phyloP scores from a whole-genome alignment of 768 basidiomycete genomes.

The Tremella fuciformis region DNA sequence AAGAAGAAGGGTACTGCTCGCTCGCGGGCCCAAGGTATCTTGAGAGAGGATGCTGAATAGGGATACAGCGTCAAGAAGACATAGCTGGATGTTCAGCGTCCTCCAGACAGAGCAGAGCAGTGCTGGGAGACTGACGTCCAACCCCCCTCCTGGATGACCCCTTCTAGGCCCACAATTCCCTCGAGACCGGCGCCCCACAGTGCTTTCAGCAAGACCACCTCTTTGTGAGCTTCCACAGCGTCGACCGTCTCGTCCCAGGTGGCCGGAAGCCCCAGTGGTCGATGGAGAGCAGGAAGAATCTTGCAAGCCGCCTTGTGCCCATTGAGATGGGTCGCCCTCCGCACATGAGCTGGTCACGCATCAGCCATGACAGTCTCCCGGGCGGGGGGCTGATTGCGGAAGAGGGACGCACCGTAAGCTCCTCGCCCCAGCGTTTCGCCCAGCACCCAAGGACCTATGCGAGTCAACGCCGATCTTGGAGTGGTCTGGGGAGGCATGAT shows the following conservation, averaged over 20 bases:
- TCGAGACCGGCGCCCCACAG: slow-evolving; percentile 35
- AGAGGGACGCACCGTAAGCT: slow-evolving; percentile 43
- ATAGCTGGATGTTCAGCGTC: slow-evolving; percentile 28
- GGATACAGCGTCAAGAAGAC: slow-evolving; percentile 41
- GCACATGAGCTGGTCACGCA: slow-evolving; percentile 36
- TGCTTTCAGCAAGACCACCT: slow-evolving; percentile 45
- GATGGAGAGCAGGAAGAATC: slow-evolving; percentile 48
- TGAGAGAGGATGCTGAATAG: slow-evolving; percentile 20
- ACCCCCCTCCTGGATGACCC: slow-evolving; percentile 42
- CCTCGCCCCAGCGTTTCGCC: slow-evolving; percentile 45
- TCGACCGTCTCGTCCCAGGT: slow-evolving; percentile 43
- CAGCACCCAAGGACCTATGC: slow-evolving; percentile 44
- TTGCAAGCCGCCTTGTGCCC: slow-evolving; percentile 48
- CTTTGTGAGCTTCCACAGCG: slow-evolving; percentile 49
- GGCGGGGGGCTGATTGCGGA: background rate
- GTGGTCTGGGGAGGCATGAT: slow-evolving; percentile 23
- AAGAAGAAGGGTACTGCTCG: slow-evolving; percentile 43
- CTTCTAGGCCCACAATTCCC: slow-evolving; percentile 47
- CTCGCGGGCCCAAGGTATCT: slow-evolving; percentile 14
- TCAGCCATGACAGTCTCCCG: background rate
- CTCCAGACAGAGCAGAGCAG: background rate
- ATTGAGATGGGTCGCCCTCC: slow-evolving; percentile 38
- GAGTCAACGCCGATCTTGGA: slow-evolving; percentile 39
- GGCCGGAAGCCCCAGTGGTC: slow-evolving; percentile 8
- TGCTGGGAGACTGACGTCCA: slow-evolving; percentile 45